Percentiles rank a stretch among this genome's conserved stretches.
phyloP scores from a whole-genome alignment of 257 asterid species.

The Primulina huaijiensis region DNA sequence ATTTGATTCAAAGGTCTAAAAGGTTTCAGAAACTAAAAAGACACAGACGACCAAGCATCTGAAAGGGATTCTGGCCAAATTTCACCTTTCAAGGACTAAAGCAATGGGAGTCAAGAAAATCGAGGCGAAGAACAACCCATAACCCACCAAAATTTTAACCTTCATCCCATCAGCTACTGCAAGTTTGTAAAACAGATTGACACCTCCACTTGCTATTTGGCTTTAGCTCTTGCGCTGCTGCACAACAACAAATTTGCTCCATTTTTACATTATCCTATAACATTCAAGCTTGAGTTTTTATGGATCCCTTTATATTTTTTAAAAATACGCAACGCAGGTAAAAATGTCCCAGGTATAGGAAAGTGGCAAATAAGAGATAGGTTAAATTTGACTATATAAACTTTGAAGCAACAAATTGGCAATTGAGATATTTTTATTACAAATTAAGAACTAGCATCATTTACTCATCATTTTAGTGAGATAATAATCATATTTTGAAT shows the following conservation, averaged over 20 bases:
- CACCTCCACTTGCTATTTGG: constrained; percentile 28
- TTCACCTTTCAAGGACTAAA: constrained; percentile 32
- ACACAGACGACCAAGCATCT: no score
- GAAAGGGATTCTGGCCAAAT: neutral
- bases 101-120: constrained; percentile 36
- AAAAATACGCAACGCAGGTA: neutral
- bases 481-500: no score
- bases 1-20: neutral
- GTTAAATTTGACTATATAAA: constrained; percentile 18
- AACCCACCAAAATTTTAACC: constrained; percentile 28
- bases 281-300: neutral
- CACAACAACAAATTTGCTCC: neutral
- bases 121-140: constrained; percentile 30
- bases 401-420: constrained; percentile 6
- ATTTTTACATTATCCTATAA: neutral
- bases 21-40: neutral
- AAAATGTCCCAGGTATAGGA: neutral
- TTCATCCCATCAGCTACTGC: constrained; percentile 33
- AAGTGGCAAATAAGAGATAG: neutral
- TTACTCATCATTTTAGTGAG: no score
- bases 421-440: neutral
- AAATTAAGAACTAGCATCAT: no score
- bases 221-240: no score
- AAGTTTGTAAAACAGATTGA: constrained; percentile 29
- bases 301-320: neutral